Evolutionary conservation across 2,329 filamentous ascomycete genomes (phyloP).

Genomic region (Ascochyta fabae): DNA sequence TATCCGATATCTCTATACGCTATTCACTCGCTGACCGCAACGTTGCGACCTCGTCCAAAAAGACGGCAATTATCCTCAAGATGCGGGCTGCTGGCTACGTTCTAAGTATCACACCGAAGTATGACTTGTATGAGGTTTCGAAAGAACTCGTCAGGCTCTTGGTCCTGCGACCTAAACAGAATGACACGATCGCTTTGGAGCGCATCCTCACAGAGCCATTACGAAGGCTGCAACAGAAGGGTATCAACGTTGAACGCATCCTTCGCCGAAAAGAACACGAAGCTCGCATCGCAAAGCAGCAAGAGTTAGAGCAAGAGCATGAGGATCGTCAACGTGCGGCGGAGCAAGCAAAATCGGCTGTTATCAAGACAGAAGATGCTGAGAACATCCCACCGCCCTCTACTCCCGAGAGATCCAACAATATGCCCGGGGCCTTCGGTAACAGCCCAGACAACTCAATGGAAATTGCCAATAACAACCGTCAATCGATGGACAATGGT

Average conservation of each 20-base stretch:
- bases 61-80: constrained; percentile 77
- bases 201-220: constrained; percentile 87
- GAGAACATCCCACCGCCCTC: constrained; percentile 25
- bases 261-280: constrained; percentile 86
- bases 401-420: constrained; percentile 38
- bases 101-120: constrained; percentile 78
- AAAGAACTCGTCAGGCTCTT: constrained; percentile 83
- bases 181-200: constrained; percentile 88
- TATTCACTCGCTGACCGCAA: constrained; percentile 75
- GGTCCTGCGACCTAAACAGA: constrained; percentile 81
- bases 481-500: constrained; percentile 31
- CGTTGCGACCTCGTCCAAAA: constrained; percentile 51
- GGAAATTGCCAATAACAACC: constrained; percentile 36
- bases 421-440: constrained; percentile 48
- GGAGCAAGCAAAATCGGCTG: constrained; percentile 38
- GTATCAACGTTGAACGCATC: constrained; percentile 97
- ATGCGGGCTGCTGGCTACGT: constrained; percentile 69
- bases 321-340: constrained; percentile 60
- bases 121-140: constrained; percentile 91
- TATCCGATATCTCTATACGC: constrained; percentile 78
- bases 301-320: constrained; percentile 73
- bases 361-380: constrained; percentile 19
- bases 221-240: constrained; percentile 79
- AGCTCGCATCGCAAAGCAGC: constrained; percentile 82
- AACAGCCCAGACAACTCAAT: constrained; percentile 43